phyloP scores from a whole-genome alignment of 306 rosid species.

The Trifolium pratense region DNA sequence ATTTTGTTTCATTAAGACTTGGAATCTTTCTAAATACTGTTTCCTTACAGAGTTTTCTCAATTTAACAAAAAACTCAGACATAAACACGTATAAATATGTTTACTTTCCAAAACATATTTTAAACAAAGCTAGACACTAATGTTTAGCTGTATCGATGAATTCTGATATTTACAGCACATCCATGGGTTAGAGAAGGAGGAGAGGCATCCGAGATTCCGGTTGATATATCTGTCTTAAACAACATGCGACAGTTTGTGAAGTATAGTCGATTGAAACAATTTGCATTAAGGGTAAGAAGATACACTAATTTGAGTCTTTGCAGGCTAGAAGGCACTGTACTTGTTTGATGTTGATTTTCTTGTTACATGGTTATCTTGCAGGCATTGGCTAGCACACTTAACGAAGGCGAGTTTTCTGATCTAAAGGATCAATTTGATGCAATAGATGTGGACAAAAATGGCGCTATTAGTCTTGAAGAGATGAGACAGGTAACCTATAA shows the following conservation, averaged over 20 bases:
- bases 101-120: neutral
- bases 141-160: slow-evolving; percentile 33
- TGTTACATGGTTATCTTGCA: slow-evolving; percentile 48
- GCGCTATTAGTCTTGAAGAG: slow-evolving; percentile 95
- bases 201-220: slow-evolving; percentile 87
- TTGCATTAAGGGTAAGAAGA: slow-evolving; percentile 87
- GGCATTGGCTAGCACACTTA: slow-evolving; percentile 98
- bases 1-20: slow-evolving; percentile 18
- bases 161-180: slow-evolving; percentile 74
- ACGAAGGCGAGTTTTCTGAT: slow-evolving; percentile 84
- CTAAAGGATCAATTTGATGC: slow-evolving; percentile 97
- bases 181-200: slow-evolving; percentile 99
- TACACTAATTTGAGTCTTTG: slow-evolving; percentile 17
- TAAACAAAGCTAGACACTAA: slow-evolving; percentile 5
- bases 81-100: slow-evolving; percentile 11
- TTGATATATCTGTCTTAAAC: slow-evolving; percentile 89
- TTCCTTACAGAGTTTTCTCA: slow-evolving; percentile 15
- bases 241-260: slow-evolving; percentile 95
- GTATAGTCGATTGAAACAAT: slow-evolving; percentile 95
- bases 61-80: slow-evolving; percentile 18
- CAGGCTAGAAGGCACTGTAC: slow-evolving; percentile 24
- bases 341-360: slow-evolving; percentile 35
- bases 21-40: neutral
- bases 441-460: slow-evolving; percentile 96
- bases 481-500: slow-evolving; percentile 81